Evolutionary conservation across 305 asterid genomes (phyloP).

Genomic region (Petunia hybrid): DNA sequence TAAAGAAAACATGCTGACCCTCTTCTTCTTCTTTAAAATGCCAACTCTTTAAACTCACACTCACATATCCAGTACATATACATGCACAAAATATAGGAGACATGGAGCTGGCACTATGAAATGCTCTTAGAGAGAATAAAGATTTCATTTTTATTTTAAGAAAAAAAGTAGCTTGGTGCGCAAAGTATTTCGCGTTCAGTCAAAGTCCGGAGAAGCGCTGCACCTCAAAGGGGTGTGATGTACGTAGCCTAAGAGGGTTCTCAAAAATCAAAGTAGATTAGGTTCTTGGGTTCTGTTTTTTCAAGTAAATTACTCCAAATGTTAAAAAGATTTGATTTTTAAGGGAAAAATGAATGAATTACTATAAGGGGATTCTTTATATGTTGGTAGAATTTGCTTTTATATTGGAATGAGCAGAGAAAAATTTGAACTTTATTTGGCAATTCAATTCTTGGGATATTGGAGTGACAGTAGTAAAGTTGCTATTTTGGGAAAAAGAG

Average conservation of each 20-base stretch:
- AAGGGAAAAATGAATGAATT: background rate
- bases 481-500: slow-evolving; percentile 13
- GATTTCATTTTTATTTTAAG: background rate
- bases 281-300: slow-evolving; percentile 14
- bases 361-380: slow-evolving; percentile 14
- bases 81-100: background rate
- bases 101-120: background rate
- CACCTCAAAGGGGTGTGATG: too few relatives aligned
- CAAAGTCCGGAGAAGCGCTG: too few relatives aligned
- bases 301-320: background rate
- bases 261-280: background rate
- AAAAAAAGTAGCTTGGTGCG: too few relatives aligned
- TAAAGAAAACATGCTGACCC: slow-evolving; percentile 26
- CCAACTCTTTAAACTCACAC: background rate
- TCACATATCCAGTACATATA: background rate
- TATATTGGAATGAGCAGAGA: slow-evolving; percentile 39
- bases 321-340: background rate
- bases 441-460: slow-evolving; percentile 41
- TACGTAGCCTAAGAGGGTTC: background rate
- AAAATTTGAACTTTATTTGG: slow-evolving; percentile 43
- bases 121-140: background rate
- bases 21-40: background rate
- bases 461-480: slow-evolving; percentile 17
- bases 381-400: slow-evolving; percentile 36
- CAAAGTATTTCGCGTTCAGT: too few relatives aligned